A percentile compares a stretch with the other conserved stretches of the same genome.
Evolutionary conservation across 1,139 yeast species (phyloP).

Genomic region (Arxiozyma slooffiae): DNA sequence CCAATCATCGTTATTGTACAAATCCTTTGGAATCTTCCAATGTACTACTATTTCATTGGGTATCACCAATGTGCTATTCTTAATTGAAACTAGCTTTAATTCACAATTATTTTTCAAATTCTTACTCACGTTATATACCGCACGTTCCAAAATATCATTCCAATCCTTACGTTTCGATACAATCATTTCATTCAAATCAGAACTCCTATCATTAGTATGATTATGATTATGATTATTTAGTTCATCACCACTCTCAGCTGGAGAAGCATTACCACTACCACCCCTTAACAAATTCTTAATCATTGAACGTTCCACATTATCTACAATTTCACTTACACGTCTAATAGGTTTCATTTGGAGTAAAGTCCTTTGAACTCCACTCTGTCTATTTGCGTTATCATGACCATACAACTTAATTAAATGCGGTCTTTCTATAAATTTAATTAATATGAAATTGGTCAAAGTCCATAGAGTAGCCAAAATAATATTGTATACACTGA

Average conservation of each 20-base stretch:
- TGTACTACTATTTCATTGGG: conserved; percentile 43
- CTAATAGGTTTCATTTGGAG: conserved; percentile 29
- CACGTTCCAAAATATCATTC: conserved; percentile 19
- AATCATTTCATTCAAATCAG: background rate
- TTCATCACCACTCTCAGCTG: background rate
- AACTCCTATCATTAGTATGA: background rate
- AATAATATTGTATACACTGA: conserved; percentile 45
- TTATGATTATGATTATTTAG: too few species aligned
- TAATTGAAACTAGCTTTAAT: conserved; percentile 34
- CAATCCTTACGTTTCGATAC: conserved; percentile 11
- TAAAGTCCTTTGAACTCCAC: conserved; percentile 55
- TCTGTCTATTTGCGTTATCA: conserved; percentile 41
- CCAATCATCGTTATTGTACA: conserved; percentile 51
- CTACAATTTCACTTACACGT: conserved; percentile 29
- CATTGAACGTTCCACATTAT: conserved; percentile 22
- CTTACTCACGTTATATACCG: conserved; percentile 18
- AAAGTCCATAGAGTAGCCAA: conserved; percentile 58
- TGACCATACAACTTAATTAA: conserved; percentile 67
- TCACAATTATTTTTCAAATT: conserved; percentile 22
- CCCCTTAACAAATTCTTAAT: background rate
- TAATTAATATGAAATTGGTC: conserved; percentile 57
- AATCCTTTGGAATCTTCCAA: conserved; percentile 46
- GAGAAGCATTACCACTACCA: background rate
- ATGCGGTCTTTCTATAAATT: conserved; percentile 70
- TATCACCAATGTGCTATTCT: too few species aligned